Evolutionary conservation across 1,284 basidiomycete genomes (phyloP), one percentile per base, ranked within the genome.

Genomic region (Vanrija sp.): DNA sequence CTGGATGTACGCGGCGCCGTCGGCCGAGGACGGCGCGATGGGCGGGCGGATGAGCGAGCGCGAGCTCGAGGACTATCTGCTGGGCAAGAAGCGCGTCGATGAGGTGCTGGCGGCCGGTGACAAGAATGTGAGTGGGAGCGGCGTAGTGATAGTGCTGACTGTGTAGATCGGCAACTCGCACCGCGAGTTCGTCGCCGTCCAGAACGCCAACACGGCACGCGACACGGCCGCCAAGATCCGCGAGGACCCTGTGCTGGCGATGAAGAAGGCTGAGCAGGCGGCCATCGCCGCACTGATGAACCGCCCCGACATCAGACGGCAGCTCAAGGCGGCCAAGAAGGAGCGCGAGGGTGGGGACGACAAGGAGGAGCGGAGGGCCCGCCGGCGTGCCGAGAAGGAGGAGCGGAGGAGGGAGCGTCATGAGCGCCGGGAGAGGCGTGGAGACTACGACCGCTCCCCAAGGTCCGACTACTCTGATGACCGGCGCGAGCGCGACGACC

Each of bases 1-100:
- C 73, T 98, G 96, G 96, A 95, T 98, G 90, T 98, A 98, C 78
- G 81, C 94, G 15, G 96, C 95, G 1, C 95, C 96, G 2, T 89
- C 89, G 0, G 89, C 88, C 15, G 85, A 81, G 56, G 86, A 79
- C 53, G 84, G 89, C 62, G 95, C 91, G 61, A 57, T 75, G n/a
- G 76, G 76, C 12, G 74, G 74, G 2, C 65, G 68, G 20, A 62
- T 75, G 16, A 71, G 69, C 19, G 77, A 88, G 25, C 91, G 89
- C 63, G 95, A 98, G 58, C 77, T 98, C 64, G 96, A 98, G 78
- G 92, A 95, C 64, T 98, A 98, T 69, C 78, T 98, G 6, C 80
- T 98, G 25, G 96, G 95, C n/a, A 98, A 98, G 83, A 97, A 95
- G 79, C 79, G 95, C 49, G 94, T 98, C 1, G 96, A 98, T 75